A percentile compares a stretch with the other conserved stretches of the same genome.
Evolutionary conservation across 306 rosid species (phyloP).

Genomic region (Cicer yamashitae): DNA sequence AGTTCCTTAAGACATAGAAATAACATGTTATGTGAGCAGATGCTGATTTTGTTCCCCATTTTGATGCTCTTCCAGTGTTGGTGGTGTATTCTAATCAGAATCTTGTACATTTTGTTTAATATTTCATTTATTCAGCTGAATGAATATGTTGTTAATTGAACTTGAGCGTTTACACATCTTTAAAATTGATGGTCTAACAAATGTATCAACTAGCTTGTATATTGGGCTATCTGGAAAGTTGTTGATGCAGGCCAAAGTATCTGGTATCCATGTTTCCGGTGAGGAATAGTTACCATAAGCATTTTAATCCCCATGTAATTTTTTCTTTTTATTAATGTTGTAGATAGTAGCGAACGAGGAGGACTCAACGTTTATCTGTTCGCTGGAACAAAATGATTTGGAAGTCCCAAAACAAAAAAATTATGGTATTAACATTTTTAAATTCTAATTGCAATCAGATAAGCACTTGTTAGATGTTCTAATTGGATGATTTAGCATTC

Average conservation of each 20-base stretch:
- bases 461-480: no score
- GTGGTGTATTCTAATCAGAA: neutral
- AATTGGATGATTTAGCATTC: no score
- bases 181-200: slow-evolving; percentile 16
- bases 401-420: no score
- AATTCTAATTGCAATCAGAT: no score
- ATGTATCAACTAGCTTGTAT: slow-evolving; percentile 2
- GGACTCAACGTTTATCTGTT: no score
- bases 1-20: neutral
- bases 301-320: neutral
- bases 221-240: neutral
- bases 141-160: slow-evolving; percentile 16
- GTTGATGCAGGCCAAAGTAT: neutral
- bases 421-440: no score
- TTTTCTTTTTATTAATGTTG: neutral
- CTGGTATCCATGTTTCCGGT: neutral
- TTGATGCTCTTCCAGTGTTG: slow-evolving; percentile 11
- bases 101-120: slow-evolving; percentile 3
- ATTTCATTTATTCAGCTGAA: slow-evolving; percentile 4
- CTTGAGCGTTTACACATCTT: slow-evolving; percentile 13
- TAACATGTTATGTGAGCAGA: neutral
- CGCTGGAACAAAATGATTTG: no score
- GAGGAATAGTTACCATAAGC: neutral
- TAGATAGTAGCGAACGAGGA: neutral
- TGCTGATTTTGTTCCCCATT: neutral